Conservation (phyloP, 2,329 filamentous ascomycete genomes). For the Pseudopyricularia cyperi region DNA sequence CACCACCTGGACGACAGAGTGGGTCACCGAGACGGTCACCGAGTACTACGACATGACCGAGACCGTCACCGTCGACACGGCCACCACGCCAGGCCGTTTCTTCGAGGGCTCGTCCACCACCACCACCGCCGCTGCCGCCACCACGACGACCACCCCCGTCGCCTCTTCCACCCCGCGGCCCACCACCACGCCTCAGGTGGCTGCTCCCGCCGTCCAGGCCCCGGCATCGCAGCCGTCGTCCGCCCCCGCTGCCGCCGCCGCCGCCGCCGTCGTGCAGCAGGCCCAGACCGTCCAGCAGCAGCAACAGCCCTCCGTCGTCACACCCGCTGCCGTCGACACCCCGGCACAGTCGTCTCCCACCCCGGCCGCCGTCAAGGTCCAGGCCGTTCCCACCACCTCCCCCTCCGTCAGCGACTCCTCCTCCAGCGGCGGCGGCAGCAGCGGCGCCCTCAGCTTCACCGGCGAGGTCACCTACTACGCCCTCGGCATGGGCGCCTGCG, state of each 20-base stretch:
- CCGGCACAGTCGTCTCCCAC: not conserved
- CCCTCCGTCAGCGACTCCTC: slow-evolving; percentile 10
- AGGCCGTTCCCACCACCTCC: slow-evolving; percentile 8
- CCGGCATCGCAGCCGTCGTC: not conserved
- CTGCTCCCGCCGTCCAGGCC: slow-evolving; percentile 7
- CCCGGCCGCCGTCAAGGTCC: slow-evolving; percentile 1
- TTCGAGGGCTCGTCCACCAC: slow-evolving; percentile 12
- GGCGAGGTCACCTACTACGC: slow-evolving; percentile 68
- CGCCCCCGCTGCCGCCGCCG: not conserved
- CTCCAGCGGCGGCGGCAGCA: slow-evolving; percentile 7
- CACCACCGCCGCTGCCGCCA: slow-evolving; percentile 11
- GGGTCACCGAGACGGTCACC: slow-evolving; percentile 38
- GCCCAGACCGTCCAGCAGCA: too few relatives aligned
- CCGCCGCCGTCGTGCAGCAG: not conserved
- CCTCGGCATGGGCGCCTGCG: slow-evolving; percentile 57
- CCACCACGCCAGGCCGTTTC: slow-evolving; percentile 13
- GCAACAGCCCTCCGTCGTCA: too few relatives aligned
- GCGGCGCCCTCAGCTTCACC: slow-evolving; percentile 20
- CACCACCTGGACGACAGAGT: slow-evolving; percentile 30
- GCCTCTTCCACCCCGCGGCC: slow-evolving; percentile 7
- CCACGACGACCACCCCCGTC: slow-evolving; percentile 10
- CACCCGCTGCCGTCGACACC: not conserved
- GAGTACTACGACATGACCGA: slow-evolving; percentile 33
- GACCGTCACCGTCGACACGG: slow-evolving; percentile 26
- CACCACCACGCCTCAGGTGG: slow-evolving; percentile 4